A percentile compares a stretch with the other conserved stretches of the same genome.
These are phyloP conservation scores for Sphenostylis stenocarpa DNA, from an alignment of 306 rosid genomes.

Conservation along the genomic window DNA sequence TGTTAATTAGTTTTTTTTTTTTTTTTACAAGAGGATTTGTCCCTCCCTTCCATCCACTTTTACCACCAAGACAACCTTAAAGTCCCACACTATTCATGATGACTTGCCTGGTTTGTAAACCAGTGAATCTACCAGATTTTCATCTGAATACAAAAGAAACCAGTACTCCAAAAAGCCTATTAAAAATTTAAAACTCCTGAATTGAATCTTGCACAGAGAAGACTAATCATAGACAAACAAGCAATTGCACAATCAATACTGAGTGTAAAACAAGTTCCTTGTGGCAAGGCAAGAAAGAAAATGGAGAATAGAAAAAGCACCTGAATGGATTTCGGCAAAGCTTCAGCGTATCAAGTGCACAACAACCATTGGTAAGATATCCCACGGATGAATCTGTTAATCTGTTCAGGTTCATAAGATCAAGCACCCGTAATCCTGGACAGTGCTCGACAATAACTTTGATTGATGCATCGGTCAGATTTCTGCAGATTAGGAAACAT, in stretches of 20 bases:
- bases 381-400: conserved; percentile 67
- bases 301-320: conserved; percentile 37
- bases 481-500: conserved; percentile 55
- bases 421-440: conserved; percentile 54
- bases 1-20: no score
- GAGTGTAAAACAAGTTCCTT: background rate
- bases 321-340: conserved; percentile 79
- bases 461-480: conserved; percentile 74
- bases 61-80: no score
- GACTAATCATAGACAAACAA: conserved; percentile 4
- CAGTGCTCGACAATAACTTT: conserved; percentile 72
- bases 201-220: background rate
- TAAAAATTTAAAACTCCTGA: background rate
- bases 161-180: conserved; percentile 2
- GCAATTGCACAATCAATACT: conserved; percentile 10
- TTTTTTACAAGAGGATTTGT: no score
- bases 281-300: background rate
- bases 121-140: background rate
- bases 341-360: conserved; percentile 56
- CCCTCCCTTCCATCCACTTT: no score
- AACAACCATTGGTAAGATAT: conserved; percentile 84
- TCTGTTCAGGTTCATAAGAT: conserved; percentile 57
- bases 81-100: no score
- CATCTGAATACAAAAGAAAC: background rate
- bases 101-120: background rate